These are phyloP conservation scores for Neostapfia colusana DNA, from an alignment of 176 grass and related monocot genomes.

Conservation along the genomic window DNA sequence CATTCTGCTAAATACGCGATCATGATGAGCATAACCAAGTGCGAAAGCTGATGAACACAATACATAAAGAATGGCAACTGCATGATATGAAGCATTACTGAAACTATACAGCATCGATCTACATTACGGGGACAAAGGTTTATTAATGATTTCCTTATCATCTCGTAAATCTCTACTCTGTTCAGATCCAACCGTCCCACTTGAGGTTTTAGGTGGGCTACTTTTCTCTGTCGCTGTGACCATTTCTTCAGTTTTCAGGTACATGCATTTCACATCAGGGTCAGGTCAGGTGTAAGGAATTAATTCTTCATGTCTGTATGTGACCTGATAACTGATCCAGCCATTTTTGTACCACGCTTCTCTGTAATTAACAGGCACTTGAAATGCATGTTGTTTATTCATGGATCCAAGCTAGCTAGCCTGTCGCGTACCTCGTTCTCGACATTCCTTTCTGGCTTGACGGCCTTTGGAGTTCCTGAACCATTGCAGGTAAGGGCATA, in stretches of 20 bases:
- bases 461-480: constrained; percentile 91
- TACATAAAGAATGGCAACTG: constrained; percentile 22
- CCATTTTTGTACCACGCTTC: background rate
- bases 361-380: background rate
- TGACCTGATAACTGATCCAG: background rate
- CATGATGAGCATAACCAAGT: constrained; percentile 29
- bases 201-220: background rate
- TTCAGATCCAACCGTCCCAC: constrained; percentile 14
- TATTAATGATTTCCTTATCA: constrained; percentile 13
- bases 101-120: background rate
- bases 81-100: constrained; percentile 1
- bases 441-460: constrained; percentile 84
- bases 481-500: constrained; percentile 16
- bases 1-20: constrained; percentile 66
- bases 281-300: background rate
- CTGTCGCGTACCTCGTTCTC: constrained; percentile 67
- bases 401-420: too few relatives aligned
- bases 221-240: background rate
- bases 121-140: background rate
- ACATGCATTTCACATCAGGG: background rate
- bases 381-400: background rate
- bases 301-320: background rate
- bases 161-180: background rate
- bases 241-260: background rate
- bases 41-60: constrained; percentile 20